A percentile compares a stretch with the other conserved stretches of the same genome.
Conservation (phyloP, 129 eudicot genomes). For the Arctium minus region DNA sequence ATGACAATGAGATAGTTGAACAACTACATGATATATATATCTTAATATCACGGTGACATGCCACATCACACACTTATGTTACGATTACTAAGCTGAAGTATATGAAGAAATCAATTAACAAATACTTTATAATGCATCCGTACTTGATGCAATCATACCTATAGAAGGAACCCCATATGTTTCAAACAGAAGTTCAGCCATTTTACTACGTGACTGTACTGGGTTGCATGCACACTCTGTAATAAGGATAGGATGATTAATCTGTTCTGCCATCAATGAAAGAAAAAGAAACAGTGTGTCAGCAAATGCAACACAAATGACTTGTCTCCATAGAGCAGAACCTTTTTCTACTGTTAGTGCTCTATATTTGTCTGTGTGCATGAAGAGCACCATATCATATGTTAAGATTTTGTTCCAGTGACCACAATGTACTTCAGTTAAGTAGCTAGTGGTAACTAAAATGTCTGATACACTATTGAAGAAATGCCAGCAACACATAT, state of each 20-base stretch:
- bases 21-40: background rate
- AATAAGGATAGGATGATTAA: conserved; percentile 90
- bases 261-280: conserved; percentile 69
- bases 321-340: background rate
- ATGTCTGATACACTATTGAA: too few species aligned
- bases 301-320: conserved; percentile 10
- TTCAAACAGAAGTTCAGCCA: conserved; percentile 97
- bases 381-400: background rate
- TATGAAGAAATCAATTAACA: too few species aligned
- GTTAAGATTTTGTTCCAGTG: background rate
- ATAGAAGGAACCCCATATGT: conserved; percentile 97
- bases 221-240: conserved; percentile 99
- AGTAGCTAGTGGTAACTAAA: background rate
- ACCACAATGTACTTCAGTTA: background rate
- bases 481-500: background rate
- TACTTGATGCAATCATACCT: conserved; percentile 43
- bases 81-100: too few species aligned
- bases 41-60: too few species aligned
- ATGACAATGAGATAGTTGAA: background rate
- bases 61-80: too few species aligned
- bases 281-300: conserved; percentile 12
- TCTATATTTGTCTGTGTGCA: background rate
- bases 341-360: background rate
- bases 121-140: too few species aligned
- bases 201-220: conserved; percentile 84